Evolutionary conservation across 208 protist genomes (phyloP).

Genomic region (Trypanosoma scelopori): DNA sequence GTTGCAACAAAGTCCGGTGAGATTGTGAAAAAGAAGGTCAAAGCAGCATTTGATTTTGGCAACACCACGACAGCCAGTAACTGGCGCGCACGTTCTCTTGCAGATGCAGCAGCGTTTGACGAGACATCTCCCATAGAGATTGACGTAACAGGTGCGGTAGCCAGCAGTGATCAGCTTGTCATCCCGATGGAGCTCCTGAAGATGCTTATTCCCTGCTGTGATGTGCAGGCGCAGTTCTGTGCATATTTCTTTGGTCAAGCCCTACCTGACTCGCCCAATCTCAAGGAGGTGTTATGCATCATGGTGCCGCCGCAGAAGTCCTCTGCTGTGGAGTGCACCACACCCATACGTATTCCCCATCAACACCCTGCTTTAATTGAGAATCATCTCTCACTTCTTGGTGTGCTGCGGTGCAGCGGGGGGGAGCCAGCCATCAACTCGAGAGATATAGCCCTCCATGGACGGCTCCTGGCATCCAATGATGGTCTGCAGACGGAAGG

Average conservation of each 20-base stretch:
- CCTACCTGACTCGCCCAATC: slow-evolving; percentile 76
- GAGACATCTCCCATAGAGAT: slow-evolving; percentile 64
- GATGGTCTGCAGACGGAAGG: slow-evolving; percentile 57
- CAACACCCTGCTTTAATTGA: slow-evolving; percentile 55
- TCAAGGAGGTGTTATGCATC: slow-evolving; percentile 87
- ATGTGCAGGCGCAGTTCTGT: slow-evolving; percentile 82
- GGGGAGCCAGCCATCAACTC: slow-evolving; percentile 66
- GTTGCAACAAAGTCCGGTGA: slow-evolving; percentile 68
- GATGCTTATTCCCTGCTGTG: slow-evolving; percentile 72
- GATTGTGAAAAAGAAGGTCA: slow-evolving; percentile 76
- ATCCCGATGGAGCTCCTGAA: slow-evolving; percentile 77
- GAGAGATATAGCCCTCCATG: slow-evolving; percentile 82
- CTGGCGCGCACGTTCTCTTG: slow-evolving; percentile 81
- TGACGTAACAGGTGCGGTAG: slow-evolving; percentile 57
- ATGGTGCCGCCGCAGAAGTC: slow-evolving; percentile 87
- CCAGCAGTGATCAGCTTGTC: slow-evolving; percentile 80
- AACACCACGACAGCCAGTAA: slow-evolving; percentile 63
- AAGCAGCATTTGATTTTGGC: slow-evolving; percentile 86
- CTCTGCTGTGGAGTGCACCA: slow-evolving; percentile 61
- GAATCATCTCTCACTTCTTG: slow-evolving; percentile 76
- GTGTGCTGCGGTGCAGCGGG: slow-evolving; percentile 70
- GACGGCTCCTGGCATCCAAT: slow-evolving; percentile 66
- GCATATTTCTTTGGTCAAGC: slow-evolving; percentile 87
- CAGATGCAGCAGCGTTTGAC: slow-evolving; percentile 74
- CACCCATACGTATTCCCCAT: slow-evolving; percentile 65